Percentiles rank a stretch among this genome's conserved stretches.
Evolutionary conservation across 352 stramenopile species (phyloP).

Genomic region (Phytophthora citrophthora): DNA sequence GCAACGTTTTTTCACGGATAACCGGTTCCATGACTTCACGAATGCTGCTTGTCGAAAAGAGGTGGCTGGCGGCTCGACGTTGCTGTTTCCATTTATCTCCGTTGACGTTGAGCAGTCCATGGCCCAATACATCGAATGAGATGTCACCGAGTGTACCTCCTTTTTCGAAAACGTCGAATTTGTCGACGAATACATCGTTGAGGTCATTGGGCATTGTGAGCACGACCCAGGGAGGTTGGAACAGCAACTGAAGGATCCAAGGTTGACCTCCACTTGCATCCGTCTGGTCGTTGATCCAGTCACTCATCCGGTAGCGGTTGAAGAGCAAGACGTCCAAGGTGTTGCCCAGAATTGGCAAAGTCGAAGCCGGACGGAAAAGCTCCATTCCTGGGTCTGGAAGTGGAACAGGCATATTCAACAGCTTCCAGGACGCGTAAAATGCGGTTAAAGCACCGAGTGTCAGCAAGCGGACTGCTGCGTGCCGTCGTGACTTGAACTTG

Average conservation of each 20-base stretch:
- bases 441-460: conserved; percentile 24
- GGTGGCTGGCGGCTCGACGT: conserved; percentile 70
- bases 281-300: conserved; percentile 63
- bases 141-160: conserved; percentile 26
- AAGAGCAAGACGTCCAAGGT: conserved; percentile 36
- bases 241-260: conserved; percentile 50
- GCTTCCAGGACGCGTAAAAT: conserved; percentile 30
- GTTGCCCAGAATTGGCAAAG: conserved; percentile 42
- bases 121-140: conserved; percentile 47
- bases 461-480: conserved; percentile 26
- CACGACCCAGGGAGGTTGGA: conserved; percentile 40
- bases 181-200: conserved; percentile 37
- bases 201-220: conserved; percentile 37
- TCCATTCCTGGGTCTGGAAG: conserved; percentile 32
- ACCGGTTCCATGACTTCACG: conserved; percentile 36
- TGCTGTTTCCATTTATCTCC: conserved; percentile 54
- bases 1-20: conserved; percentile 28
- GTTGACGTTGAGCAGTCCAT: conserved; percentile 57
- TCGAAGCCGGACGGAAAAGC: conserved; percentile 37
- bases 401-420: conserved; percentile 27
- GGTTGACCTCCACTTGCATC: conserved; percentile 33
- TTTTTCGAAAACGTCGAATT: conserved; percentile 60
- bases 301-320: conserved; percentile 48
- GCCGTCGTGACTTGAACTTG: conserved; percentile 28
- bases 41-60: conserved; percentile 56